These are phyloP conservation scores for Peniophora sp. DNA, from an alignment of 1,284 basidiomycete genomes.

Conservation along the genomic window DNA sequence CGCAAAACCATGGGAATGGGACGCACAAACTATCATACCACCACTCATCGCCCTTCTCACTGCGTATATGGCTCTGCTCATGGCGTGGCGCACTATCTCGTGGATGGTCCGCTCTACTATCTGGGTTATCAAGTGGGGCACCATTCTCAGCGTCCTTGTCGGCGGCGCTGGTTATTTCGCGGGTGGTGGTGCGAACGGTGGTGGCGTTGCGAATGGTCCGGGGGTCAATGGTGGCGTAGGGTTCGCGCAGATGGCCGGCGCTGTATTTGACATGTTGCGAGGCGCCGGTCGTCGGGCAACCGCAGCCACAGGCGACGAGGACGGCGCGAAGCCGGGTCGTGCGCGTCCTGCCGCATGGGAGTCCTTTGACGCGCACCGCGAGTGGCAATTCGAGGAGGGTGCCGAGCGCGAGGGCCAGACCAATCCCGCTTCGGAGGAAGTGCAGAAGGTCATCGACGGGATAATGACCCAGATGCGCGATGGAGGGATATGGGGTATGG, in stretches of 20 bases:
- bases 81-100: conserved; percentile 65
- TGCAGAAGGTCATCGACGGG: conserved; percentile 34
- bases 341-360: conserved; percentile 54
- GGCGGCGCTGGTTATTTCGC: conserved; percentile 46
- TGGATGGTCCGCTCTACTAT: conserved; percentile 62
- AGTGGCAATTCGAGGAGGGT: conserved; percentile 49
- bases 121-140: conserved; percentile 71
- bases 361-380: conserved; percentile 49
- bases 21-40: conserved; percentile 58
- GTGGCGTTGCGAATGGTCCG: conserved; percentile 13
- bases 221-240: not conserved
- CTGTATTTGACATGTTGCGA: conserved; percentile 37
- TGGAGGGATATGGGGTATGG: conserved; percentile 36
- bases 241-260: conserved; percentile 31
- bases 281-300: conserved; percentile 25
- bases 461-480: conserved; percentile 30
- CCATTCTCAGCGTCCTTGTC: conserved; percentile 43
- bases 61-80: conserved; percentile 66
- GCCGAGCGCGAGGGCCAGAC: conserved; percentile 17
- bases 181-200: conserved; percentile 23
- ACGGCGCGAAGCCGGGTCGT: conserved; percentile 9
- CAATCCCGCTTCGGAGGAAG: conserved; percentile 18
- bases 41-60: conserved; percentile 64
- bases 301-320: conserved; percentile 19
- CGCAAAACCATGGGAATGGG: conserved; percentile 51